Evolutionary conservation across 2,329 filamentous ascomycete species (phyloP).

Genomic region (Diaporthe destruens): DNA sequence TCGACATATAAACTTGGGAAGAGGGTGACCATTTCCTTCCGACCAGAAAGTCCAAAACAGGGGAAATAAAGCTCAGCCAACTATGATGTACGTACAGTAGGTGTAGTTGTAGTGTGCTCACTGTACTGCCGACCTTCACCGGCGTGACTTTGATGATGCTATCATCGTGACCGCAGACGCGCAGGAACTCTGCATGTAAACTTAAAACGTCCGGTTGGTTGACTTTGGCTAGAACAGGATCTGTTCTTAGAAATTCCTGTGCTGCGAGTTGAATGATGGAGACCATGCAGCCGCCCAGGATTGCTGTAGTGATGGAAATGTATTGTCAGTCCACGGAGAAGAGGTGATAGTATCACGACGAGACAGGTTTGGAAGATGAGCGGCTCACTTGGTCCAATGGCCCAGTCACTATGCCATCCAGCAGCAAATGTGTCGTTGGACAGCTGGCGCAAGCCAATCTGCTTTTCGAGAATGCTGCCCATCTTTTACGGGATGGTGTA

Average conservation of each 20-base stretch:
- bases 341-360: not conserved
- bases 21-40: not conserved
- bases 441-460: slow-evolving; percentile 43
- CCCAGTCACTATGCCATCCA: slow-evolving; percentile 44
- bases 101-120: slow-evolving; percentile 45
- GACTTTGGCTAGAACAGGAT: slow-evolving; percentile 38
- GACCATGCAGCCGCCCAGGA: slow-evolving; percentile 45
- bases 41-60: too few species aligned
- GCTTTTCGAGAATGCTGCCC: slow-evolving; percentile 41
- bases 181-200: slow-evolving; percentile 48
- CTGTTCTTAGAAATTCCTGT: slow-evolving; percentile 43
- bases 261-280: slow-evolving; percentile 46
- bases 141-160: slow-evolving; percentile 44
- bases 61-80: not conserved
- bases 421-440: slow-evolving; percentile 42
- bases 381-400: slow-evolving; percentile 42
- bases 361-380: not conserved
- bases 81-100: slow-evolving; percentile 36
- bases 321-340: not conserved
- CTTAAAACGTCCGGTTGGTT: slow-evolving; percentile 46
- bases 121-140: slow-evolving; percentile 43
- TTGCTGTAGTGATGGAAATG: slow-evolving; percentile 32
- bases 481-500: not conserved
- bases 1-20: not conserved
- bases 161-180: slow-evolving; percentile 42